Evolutionary conservation across 225 moss, liverwort and hornwort species (phyloP), one percentile per base, ranked within the genome.

Genomic region (Sphagnum contortum): DNA sequence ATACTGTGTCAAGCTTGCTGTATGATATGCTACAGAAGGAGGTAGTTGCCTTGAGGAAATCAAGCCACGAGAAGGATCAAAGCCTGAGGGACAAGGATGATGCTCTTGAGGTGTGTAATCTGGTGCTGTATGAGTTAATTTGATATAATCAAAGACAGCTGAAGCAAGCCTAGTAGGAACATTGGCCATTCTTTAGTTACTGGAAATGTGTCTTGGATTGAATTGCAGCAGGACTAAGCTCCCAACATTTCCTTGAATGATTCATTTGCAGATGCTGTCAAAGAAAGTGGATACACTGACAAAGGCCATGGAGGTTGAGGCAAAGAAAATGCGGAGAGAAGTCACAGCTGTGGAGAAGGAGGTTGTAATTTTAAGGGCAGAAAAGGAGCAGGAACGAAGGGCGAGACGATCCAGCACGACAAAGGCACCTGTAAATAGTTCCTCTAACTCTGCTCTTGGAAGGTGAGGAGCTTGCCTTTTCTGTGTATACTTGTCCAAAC

Each of bases 301-400:
- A 3, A 95, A 95, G 79, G 94, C 94, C 44, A 91, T 92, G 94
- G 94, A 95, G 83, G 94, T 92, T 57, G 94, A 95, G 70, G 92
- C 86, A 44, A 95, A 90, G 70, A 95, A 95, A 79, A 91, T 95
- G 94, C 78, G 94, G 64, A 82, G 94, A 84, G 94, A 95, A 81
- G 84, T 92, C 69, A 80, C 86, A 70, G 84, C 88, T 44, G 87
- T 81, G 89, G 94, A 92, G 66, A 95, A 92, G 71, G 94, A 95
- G 78, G 84, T 95, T 71, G 82, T 85, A 75, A 87, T 89, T 48
- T 79, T 95, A 74, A 86, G 79, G 78, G 79, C 83, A 77, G 94
- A 92, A 71, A 95, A 89, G 76, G 94, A 95, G 66, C 82, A 86
- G 77, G 89, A 75, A 74, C 86, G 87, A 70, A 86, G 88, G 77